These are phyloP conservation scores for Xerocomus spinulosus DNA, from an alignment of 768 basidiomycete genomes.

Conservation along the genomic window DNA sequence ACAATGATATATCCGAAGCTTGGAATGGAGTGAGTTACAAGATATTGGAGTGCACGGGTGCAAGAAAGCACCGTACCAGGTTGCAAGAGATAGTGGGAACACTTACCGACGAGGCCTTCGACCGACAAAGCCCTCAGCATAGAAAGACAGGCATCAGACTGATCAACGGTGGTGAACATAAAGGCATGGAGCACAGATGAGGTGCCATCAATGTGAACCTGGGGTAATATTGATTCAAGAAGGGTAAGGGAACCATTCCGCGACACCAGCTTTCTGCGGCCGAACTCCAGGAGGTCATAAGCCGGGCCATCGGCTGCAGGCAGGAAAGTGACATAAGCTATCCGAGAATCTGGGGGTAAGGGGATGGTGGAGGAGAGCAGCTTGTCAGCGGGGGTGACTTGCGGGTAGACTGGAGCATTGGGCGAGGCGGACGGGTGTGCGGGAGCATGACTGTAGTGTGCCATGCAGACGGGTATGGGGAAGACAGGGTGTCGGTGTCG, in stretches of 20 bases:
- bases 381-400: slow-evolving; percentile 35
- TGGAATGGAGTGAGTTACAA: slow-evolving; percentile 10
- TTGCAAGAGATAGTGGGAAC: not conserved
- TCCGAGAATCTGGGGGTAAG: slow-evolving; percentile 39
- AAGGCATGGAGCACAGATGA: slow-evolving; percentile 57
- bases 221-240: slow-evolving; percentile 47
- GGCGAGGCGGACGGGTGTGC: slow-evolving; percentile 5
- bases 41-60: slow-evolving; percentile 2
- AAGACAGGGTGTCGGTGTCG: slow-evolving; percentile 3
- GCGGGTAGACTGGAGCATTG: slow-evolving; percentile 20
- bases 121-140: slow-evolving; percentile 39
- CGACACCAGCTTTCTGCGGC: slow-evolving; percentile 45
- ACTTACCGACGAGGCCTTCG: slow-evolving; percentile 52
- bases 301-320: slow-evolving; percentile 25
- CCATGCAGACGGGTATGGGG: slow-evolving; percentile 19
- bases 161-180: slow-evolving; percentile 38
- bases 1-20: slow-evolving; percentile 44
- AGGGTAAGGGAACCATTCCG: slow-evolving; percentile 37
- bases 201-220: slow-evolving; percentile 43
- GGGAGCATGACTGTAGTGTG: slow-evolving; percentile 21
- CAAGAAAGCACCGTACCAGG: not conserved
- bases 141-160: slow-evolving; percentile 27
- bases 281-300: slow-evolving; percentile 49
- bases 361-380: slow-evolving; percentile 46
- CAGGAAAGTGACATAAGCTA: slow-evolving; percentile 45